Evolutionary conservation across 345 rosid species (phyloP).

Genomic region (Citropsis articulata): DNA sequence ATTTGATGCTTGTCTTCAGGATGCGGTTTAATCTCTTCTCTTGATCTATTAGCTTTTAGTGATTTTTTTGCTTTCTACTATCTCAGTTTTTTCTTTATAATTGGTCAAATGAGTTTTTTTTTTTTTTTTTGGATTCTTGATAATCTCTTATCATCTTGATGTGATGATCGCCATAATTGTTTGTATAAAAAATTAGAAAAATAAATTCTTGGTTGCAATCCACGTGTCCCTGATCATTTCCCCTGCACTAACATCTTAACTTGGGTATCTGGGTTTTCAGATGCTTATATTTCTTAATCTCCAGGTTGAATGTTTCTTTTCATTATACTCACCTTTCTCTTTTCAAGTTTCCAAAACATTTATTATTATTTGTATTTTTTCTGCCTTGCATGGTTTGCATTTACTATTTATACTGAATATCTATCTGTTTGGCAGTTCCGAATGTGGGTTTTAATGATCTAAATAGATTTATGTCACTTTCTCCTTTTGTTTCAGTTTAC

Average conservation of each 20-base stretch:
- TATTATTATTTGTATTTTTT: neutral
- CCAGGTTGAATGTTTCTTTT: neutral
- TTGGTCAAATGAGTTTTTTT: neutral
- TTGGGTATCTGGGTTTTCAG: conserved; percentile 7
- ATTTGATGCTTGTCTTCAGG: neutral
- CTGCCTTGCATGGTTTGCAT: neutral
- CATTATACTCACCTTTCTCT: neutral
- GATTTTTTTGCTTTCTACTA: neutral
- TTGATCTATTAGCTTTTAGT: neutral
- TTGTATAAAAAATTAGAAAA: neutral
- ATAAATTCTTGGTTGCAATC: neutral
- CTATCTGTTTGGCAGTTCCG: neutral
- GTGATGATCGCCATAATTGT: neutral
- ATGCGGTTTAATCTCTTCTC: conserved; percentile 2
- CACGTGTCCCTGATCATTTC: neutral
- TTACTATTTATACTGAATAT: neutral
- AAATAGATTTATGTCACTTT: neutral
- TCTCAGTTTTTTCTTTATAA: neutral
- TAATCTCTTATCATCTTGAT: neutral
- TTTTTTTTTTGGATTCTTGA: neutral
- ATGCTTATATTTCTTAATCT: neutral
- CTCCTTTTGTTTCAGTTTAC: neutral
- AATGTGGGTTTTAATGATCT: conserved; percentile 2
- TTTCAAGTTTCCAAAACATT: neutral
- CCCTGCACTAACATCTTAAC: neutral